Conservation (phyloP, 805 yeast species). For the Wilhelminamyces savonicus region DNA sequence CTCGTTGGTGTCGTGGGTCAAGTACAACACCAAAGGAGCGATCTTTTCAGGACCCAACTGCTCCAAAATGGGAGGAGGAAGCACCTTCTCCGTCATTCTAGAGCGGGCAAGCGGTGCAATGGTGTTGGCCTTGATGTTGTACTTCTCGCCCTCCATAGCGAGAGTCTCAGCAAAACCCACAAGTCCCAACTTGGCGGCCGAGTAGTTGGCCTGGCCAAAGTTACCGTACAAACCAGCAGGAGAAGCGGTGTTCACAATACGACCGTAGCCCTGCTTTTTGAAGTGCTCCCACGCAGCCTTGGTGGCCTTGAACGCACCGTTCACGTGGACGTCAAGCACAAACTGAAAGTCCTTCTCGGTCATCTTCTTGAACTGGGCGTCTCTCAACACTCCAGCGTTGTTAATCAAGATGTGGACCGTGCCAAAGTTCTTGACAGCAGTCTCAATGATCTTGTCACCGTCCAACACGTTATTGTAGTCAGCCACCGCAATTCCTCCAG, state of each 20-base stretch:
- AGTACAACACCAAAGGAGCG: constrained; percentile 83
- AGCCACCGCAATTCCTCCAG: constrained; percentile 86
- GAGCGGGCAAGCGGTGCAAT: constrained; percentile 95
- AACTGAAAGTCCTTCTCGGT: constrained; percentile 68
- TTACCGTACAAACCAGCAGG: constrained; percentile 97
- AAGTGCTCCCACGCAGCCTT: constrained; percentile 91
- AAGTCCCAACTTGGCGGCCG: constrained; percentile 86
- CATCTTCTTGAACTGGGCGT: constrained; percentile 83
- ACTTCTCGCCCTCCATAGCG: constrained; percentile 86
- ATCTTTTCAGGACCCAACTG: constrained; percentile 80
- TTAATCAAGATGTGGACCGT: constrained; percentile 83
- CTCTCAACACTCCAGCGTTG: constrained; percentile 94
- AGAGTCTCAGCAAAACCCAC: constrained; percentile 91
- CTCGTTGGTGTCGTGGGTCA: constrained; percentile 57
- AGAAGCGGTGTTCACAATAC: constrained; percentile 89
- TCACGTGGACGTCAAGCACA: constrained; percentile 82
- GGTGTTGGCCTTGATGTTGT: constrained; percentile 77
- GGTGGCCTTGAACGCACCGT: constrained; percentile 81
- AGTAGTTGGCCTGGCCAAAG: constrained; percentile 94
- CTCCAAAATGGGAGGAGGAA: constrained; percentile 81
- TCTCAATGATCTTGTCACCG: constrained; percentile 78
- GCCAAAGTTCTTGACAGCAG: constrained; percentile 84
- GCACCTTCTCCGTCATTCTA: constrained; percentile 87
- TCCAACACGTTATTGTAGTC: constrained; percentile 86
- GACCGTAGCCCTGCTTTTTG: constrained; percentile 78